Conservation (phyloP, 371 early-diverging fungal species). For the Actinomortierella wolfii region DNA sequence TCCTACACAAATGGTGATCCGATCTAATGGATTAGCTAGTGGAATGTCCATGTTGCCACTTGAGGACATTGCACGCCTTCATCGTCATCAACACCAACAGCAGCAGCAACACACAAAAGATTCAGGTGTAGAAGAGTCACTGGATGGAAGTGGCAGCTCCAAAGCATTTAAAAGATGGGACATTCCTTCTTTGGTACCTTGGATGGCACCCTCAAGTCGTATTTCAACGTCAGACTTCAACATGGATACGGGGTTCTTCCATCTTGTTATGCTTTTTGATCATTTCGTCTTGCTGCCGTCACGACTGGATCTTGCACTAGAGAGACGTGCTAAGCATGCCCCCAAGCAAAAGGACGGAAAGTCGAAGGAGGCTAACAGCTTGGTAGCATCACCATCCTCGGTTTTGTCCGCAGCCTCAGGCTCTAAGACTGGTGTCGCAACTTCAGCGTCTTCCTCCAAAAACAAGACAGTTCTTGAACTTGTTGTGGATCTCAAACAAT, state of each 20-base stretch:
- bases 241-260: conserved; percentile 28
- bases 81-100: conserved; percentile 1
- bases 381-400: conserved; percentile 2
- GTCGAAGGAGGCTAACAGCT: conserved; percentile 5
- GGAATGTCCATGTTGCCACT: conserved; percentile 10
- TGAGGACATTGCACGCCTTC: conserved; percentile 7
- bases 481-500: conserved; percentile 50
- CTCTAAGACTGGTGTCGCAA: no score
- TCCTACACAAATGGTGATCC: conserved; percentile 32
- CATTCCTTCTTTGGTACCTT: no score
- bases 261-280: conserved; percentile 29
- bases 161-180: no score
- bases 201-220: no score
- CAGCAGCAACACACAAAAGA: background rate
- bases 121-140: no score
- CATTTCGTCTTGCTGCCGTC: conserved; percentile 32
- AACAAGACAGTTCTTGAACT: conserved; percentile 37
- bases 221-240: conserved; percentile 25
- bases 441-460: conserved; percentile 2
- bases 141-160: no score
- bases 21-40: background rate
- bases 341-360: conserved; percentile 20
- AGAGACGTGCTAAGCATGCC: conserved; percentile 13
- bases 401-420: no score
- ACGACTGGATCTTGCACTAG: conserved; percentile 18